Evolutionary conservation across 108 stramenopile genomes (phyloP), one percentile per base, ranked within the genome.

Genomic region (Skeletonema menzelii): DNA sequence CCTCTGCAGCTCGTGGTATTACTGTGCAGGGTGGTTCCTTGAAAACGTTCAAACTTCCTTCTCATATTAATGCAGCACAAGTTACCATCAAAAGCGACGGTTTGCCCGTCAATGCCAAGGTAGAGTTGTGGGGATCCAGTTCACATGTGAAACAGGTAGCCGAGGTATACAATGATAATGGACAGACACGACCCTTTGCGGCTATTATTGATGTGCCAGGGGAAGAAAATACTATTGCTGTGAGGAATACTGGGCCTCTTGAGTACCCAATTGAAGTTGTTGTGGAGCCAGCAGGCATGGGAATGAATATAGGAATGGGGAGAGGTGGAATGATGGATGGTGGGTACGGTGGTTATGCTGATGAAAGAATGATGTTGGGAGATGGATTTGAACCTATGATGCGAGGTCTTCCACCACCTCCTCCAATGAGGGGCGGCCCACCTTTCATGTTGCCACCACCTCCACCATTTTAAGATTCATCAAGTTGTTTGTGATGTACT

Each of bases 211-310:
- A 65, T 20, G 28, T 55, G 22, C 64, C 53, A 28, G 56, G 56
- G 55, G 55, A 59, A 19, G 26, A 17, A 4, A 27, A 61, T 26
- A 35, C 67, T 5, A 63, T 77, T 32, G 47, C 26, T 28, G 70
- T 77, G 20, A 32, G 30, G 6, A 77, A 77, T 65, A n/a, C 34
- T 2, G 76, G 76, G 12, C 70, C 69, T 14, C 10, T 72, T 17
- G 76, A 71, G 40, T 77, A 72, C 27, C 76, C 76, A 40, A 38
- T 77, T 19, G 26, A 71, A 17, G 76, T 67, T 13, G 35, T 22
- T 26, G 70, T 70, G 22, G 49, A 53, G 8, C 49, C 49, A 53
- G 49, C 6, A 10, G 20, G 20, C 1, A 22, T 53, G 49, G 22
- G 22, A 5, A 19, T n/a, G n/a, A 17, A 19, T 53, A 42, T 42